Base-by-base conservation (phyloP, 1,284 basidiomycete genomes). In the Kwoniella shivajii region DNA sequence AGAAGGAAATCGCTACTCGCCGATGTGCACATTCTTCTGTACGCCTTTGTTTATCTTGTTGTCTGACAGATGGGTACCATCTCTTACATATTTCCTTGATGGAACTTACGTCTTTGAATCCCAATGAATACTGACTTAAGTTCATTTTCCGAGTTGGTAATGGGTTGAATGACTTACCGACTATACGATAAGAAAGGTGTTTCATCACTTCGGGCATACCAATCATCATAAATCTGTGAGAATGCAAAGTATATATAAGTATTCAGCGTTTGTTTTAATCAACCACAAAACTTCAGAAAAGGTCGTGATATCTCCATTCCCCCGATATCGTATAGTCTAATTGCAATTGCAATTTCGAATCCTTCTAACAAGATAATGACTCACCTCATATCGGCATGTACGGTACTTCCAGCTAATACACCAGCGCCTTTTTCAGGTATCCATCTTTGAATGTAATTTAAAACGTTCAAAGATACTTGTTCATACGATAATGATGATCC, bases 141-240 rank as follows among this genome's bases (percentile, higher is more conserved):
- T n/a, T n/a, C 10, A 38, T 38, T 38, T 38, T 38, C 9, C 10
- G n/a, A 38, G 10, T 13, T 13, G 9, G 6, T 38, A 38, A 38
- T 13, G 6, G 9, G 6, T 13, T 18, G 26, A 24, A 24, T 34
- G 22, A 57, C 73, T 54, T 34, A 73, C 80, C 80, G 22, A 82
- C 75, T 39, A 82, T 82, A 16, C 81, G 67, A 61, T 82, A 82
- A 24, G 80, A 80, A 4, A 82, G 69, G 53, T 81, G 80, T 9
- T 67, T 57, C 67, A 75, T 76, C 20, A 78, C 68, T 50, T 79
- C 74, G 4, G 80, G 80, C 76, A 81, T 79, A 45, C 79, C 78
- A 22, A 72, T 67, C 29, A 73, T 58, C 13, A 81, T 66, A 60
- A 81, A 82, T 14, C 73, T 77, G 52, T 61, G n/a, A 37, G 4